A percentile compares a stretch with the other conserved stretches of the same genome.
Conservation (phyloP, 257 asterid species). For the Solanum etuberosum region DNA sequence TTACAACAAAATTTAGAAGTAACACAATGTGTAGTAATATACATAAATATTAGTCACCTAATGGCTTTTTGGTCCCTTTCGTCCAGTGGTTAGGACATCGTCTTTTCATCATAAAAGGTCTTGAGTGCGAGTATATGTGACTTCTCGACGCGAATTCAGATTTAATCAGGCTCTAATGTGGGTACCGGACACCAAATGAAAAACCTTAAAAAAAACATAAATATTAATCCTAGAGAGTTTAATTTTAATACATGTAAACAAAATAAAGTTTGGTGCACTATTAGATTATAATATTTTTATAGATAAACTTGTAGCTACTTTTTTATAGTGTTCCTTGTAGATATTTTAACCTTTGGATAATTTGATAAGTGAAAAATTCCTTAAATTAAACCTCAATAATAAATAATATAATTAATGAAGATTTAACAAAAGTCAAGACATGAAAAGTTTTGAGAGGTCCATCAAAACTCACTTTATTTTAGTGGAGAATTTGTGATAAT, state of each 20-base stretch:
- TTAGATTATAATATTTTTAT: background rate
- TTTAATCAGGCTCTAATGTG: rapidly evolving
- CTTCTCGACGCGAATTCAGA: background rate
- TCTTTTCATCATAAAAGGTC: background rate
- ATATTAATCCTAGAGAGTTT: background rate
- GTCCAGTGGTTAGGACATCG: too few relatives aligned
- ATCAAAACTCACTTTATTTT: background rate
- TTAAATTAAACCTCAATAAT: background rate
- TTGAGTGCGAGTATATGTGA: too few relatives aligned
- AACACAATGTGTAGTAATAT: background rate
- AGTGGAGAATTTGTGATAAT: background rate
- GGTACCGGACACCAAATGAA: rapidly evolving
- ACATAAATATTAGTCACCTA: background rate
- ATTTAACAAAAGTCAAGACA: background rate
- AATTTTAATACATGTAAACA: background rate
- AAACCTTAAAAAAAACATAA: background rate
- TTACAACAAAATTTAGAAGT: background rate
- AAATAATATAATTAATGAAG: background rate
- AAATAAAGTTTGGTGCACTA: background rate
- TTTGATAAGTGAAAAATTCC: background rate
- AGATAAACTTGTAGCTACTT: background rate
- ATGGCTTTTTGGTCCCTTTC: too few relatives aligned
- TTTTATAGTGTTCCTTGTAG: background rate
- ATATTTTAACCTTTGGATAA: background rate
- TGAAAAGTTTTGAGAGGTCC: background rate